These are phyloP conservation scores for Cutaneotrichosporon mucoides DNA, from an alignment of 1,284 basidiomycete species.

Conservation along the genomic window DNA sequence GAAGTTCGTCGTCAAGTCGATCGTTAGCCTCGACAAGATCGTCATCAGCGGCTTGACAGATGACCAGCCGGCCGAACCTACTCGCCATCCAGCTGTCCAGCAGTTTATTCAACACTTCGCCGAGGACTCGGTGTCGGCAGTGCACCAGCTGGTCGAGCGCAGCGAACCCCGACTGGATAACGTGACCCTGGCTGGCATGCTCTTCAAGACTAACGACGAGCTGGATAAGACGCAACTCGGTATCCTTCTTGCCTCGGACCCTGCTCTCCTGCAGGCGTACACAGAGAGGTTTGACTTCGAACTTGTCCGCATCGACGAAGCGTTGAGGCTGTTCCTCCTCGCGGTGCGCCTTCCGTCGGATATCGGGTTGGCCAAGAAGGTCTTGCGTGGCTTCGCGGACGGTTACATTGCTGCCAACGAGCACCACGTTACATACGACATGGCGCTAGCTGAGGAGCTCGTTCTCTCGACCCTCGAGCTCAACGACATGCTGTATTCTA, in stretches of 20 bases:
- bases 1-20: slow-evolving; percentile 80
- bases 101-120: slow-evolving; percentile 70
- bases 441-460: slow-evolving; percentile 69
- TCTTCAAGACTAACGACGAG: slow-evolving; percentile 73
- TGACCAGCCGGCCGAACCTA: slow-evolving; percentile 31
- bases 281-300: slow-evolving; percentile 80
- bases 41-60: slow-evolving; percentile 30
- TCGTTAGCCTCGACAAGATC: slow-evolving; percentile 67
- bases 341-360: slow-evolving; percentile 68
- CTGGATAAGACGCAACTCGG: slow-evolving; percentile 80
- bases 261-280: slow-evolving; percentile 72
- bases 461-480: slow-evolving; percentile 76
- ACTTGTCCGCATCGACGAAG: slow-evolving; percentile 79
- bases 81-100: slow-evolving; percentile 60
- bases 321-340: slow-evolving; percentile 80
- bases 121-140: slow-evolving; percentile 65
- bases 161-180: slow-evolving; percentile 58
- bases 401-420: slow-evolving; percentile 89
- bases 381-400: slow-evolving; percentile 67
- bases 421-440: slow-evolving; percentile 68
- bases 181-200: slow-evolving; percentile 65
- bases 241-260: slow-evolving; percentile 71
- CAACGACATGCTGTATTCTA: slow-evolving; percentile 45
- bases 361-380: slow-evolving; percentile 55
- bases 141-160: slow-evolving; percentile 59